Evolutionary conservation across 2,329 filamentous ascomycete genomes (phyloP).

Genomic region (Coniochaeta sp.): DNA sequence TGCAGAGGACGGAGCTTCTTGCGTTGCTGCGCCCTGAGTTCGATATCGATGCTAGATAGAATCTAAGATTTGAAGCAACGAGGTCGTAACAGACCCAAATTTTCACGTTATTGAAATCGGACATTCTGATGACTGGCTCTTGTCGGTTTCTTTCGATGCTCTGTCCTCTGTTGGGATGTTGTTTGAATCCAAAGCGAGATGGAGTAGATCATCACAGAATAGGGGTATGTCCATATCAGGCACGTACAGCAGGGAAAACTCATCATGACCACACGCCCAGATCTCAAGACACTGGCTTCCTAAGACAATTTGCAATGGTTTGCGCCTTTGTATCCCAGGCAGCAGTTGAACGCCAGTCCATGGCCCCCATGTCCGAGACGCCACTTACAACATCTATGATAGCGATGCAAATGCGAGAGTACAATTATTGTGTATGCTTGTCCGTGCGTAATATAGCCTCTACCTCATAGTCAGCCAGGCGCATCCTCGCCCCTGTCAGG

Average conservation of each 20-base stretch:
- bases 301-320: not conserved
- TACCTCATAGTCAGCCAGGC: not conserved
- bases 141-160: too few relatives aligned
- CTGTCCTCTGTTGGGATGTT: too few relatives aligned
- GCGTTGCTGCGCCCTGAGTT: too few relatives aligned
- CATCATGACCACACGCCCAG: not conserved
- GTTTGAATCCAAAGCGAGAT: too few relatives aligned
- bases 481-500: not conserved
- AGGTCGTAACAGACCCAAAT: too few relatives aligned
- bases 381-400: not conserved
- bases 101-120: too few relatives aligned
- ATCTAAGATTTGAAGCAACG: too few relatives aligned
- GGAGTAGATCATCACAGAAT: too few relatives aligned
- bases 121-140: too few relatives aligned
- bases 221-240: not conserved
- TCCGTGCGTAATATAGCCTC: not conserved
- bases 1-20: too few relatives aligned
- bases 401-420: not conserved
- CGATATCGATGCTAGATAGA: too few relatives aligned
- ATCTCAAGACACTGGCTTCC: not conserved
- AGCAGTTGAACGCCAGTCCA: not conserved
- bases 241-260: not conserved
- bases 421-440: not conserved
- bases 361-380: not conserved
- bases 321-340: constrained; percentile 1